These are phyloP conservation scores for Lyophyllum shimeji DNA, from an alignment of 768 basidiomycete genomes.

Conservation along the genomic window DNA sequence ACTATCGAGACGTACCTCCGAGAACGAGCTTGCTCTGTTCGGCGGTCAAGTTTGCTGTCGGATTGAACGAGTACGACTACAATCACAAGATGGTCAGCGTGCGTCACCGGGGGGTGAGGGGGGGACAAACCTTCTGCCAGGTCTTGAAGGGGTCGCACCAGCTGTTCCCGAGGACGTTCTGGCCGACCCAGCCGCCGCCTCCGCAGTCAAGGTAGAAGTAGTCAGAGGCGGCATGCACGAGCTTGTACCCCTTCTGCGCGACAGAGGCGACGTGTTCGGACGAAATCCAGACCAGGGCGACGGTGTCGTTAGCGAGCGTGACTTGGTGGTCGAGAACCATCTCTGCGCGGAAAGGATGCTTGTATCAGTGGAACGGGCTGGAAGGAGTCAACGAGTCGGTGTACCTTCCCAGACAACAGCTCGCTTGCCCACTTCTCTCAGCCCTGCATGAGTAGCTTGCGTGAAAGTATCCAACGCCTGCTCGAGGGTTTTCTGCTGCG, in stretches of 20 bases:
- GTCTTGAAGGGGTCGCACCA: conserved; percentile 84
- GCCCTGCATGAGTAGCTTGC: conserved; percentile 52
- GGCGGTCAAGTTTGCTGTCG: conserved; percentile 53
- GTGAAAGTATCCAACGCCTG: conserved; percentile 68
- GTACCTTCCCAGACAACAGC: conserved; percentile 82
- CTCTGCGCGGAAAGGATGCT: conserved; percentile 40
- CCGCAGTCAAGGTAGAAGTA: conserved; percentile 86
- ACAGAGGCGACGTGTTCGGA: conserved; percentile 60
- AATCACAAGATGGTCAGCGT: too few species aligned
- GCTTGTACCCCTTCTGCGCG: conserved; percentile 54
- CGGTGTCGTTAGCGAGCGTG: conserved; percentile 45
- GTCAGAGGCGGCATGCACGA: conserved; percentile 72
- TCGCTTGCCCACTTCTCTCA: conserved; percentile 60
- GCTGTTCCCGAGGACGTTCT: conserved; percentile 44
- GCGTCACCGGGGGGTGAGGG: too few species aligned
- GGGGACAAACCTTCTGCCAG: conserved; percentile 60
- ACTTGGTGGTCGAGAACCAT: conserved; percentile 57
- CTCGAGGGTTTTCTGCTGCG: conserved; percentile 51
- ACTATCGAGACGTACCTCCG: conserved; percentile 44
- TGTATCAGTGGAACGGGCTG: conserved; percentile 29
- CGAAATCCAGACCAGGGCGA: conserved; percentile 76
- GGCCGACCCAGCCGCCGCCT: conserved; percentile 68
- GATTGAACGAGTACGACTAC: conserved; percentile 69
- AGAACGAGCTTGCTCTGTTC: conserved; percentile 56
- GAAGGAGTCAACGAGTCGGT: conserved; percentile 4